Evolutionary conservation across 78 protist genomes (phyloP).

Genomic region (Polysphondylium violaceum): DNA sequence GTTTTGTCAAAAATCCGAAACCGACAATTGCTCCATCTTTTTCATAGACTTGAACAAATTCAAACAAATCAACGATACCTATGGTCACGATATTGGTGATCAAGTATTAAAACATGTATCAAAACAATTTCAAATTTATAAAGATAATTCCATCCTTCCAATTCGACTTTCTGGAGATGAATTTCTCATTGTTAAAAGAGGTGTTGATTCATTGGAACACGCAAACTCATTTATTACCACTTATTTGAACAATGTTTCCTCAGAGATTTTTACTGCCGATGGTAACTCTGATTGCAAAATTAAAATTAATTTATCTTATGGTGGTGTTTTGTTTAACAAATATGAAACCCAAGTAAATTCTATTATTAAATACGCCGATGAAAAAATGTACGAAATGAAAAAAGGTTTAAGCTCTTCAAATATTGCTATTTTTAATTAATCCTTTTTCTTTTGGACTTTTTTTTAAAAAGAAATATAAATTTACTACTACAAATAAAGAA

Average conservation of each 20-base stretch:
- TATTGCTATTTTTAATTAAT: slow-evolving; percentile 6
- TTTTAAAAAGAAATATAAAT: not conserved
- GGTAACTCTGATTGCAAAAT: not conserved
- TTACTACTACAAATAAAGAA: not conserved
- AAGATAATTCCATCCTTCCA: slow-evolving; percentile 32
- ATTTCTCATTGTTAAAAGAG: slow-evolving; percentile 49
- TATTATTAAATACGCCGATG: slow-evolving; percentile 59
- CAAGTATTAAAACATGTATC: slow-evolving; percentile 37
- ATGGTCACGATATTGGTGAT: slow-evolving; percentile 71
- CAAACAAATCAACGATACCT: slow-evolving; percentile 66
- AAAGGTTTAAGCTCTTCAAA: slow-evolving; percentile 2
- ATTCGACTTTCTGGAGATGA: slow-evolving; percentile 73
- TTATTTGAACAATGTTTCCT: not conserved
- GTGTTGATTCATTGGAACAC: slow-evolving; percentile 19
- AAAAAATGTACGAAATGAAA: slow-evolving; percentile 74
- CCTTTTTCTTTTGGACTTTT: too few relatives aligned
- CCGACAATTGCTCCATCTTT: slow-evolving; percentile 38
- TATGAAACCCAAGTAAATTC: slow-evolving; percentile 14
- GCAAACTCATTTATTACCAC: slow-evolving; percentile 30
- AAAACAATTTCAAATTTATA: slow-evolving; percentile 1
- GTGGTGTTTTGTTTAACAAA: slow-evolving; percentile 70
- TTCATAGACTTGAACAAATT: slow-evolving; percentile 61
- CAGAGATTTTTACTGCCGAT: not conserved
- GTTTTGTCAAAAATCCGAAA: slow-evolving; percentile 30
- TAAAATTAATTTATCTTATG: slow-evolving; percentile 23